Conservation (phyloP, 164 flowering plant genomes). For the Echeveria elegans region DNA sequence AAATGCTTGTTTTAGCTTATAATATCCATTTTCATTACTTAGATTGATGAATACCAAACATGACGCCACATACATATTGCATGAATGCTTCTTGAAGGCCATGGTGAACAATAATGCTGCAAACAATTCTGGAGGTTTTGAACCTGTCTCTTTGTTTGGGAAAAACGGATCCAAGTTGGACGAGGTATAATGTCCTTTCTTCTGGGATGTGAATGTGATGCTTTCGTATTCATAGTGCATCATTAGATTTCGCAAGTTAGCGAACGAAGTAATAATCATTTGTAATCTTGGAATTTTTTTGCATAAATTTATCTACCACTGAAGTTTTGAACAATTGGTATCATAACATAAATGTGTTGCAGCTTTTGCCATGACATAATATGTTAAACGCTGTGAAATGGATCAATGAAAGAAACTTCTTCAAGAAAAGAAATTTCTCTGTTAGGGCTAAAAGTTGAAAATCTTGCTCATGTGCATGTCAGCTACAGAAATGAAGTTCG, state of each 20-base stretch:
- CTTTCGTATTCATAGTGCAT: background rate
- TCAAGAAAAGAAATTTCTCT: background rate
- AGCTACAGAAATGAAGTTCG: background rate
- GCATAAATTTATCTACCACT: too few species aligned
- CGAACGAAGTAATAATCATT: too few species aligned
- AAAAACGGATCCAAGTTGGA: slow-evolving; percentile 1
- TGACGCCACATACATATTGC: background rate
- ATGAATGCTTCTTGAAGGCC: background rate
- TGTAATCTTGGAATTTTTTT: background rate
- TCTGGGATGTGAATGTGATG: background rate
- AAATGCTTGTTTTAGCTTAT: background rate
- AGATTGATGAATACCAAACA: background rate
- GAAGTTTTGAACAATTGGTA: too few species aligned
- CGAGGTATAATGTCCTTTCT: background rate
- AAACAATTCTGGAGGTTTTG: background rate
- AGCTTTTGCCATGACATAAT: background rate
- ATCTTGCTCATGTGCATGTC: background rate
- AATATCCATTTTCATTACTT: background rate
- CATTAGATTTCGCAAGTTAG: too few species aligned
- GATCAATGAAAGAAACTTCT: background rate
- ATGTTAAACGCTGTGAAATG: background rate
- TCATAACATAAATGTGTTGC: background rate
- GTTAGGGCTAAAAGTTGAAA: background rate
- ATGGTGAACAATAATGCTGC: background rate
- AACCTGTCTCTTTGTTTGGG: background rate